phyloP scores from a whole-genome alignment of 2,329 filamentous ascomycete genomes.

The Monosporascus cannonballus region DNA sequence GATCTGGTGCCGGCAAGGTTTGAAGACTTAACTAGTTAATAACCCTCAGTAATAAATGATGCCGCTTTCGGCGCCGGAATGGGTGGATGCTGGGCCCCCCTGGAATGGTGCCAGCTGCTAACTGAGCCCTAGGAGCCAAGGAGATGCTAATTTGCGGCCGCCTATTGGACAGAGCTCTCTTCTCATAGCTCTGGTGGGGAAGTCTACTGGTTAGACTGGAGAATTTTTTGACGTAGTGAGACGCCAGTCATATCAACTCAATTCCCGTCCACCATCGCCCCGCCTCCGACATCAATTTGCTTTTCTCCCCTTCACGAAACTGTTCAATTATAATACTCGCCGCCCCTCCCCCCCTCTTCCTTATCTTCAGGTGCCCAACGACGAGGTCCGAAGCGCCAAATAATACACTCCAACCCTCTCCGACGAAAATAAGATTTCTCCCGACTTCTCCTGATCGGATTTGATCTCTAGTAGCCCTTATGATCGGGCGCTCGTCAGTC shows the following conservation, averaged over 20 bases:
- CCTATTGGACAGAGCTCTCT: background rate
- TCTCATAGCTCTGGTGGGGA: background rate
- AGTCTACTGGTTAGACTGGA: background rate
- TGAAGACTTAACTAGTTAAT: too few species aligned
- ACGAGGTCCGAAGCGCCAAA: background rate
- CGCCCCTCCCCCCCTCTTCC: too few species aligned
- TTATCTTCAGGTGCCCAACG: too few species aligned
- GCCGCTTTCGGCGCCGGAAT: background rate
- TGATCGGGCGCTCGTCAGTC: conserved; percentile 77
- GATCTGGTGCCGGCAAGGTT: too few species aligned
- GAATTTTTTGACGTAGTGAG: background rate
- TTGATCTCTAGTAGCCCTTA: conserved; percentile 57
- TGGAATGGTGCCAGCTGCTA: background rate
- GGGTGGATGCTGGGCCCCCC: background rate
- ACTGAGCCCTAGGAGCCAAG: background rate
- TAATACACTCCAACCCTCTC: conserved; percentile 6
- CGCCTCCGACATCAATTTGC: background rate
- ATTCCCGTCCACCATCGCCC: background rate
- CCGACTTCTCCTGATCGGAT: conserved; percentile 15
- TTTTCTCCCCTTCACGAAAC: background rate
- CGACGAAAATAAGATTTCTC: conserved; percentile 9
- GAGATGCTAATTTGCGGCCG: background rate
- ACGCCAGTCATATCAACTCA: background rate
- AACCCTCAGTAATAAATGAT: too few species aligned
- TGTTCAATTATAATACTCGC: too few species aligned